Percentiles rank a stretch among this genome's conserved stretches.
These are phyloP conservation scores for Rhizopogon vulgaris DNA, from an alignment of 768 basidiomycete species.

Conservation along the genomic window DNA sequence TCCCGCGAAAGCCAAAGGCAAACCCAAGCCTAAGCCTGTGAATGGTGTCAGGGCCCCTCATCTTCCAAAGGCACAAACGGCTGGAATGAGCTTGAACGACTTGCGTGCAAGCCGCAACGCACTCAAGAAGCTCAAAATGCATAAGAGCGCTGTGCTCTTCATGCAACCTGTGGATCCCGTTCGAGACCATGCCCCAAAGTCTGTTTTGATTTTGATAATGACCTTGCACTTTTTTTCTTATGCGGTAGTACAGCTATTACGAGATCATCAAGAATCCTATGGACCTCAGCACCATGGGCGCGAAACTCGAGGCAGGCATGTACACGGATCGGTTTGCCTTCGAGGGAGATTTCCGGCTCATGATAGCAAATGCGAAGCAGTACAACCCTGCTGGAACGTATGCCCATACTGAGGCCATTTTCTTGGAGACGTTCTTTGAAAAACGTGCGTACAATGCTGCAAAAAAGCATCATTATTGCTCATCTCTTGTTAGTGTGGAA, in stretches of 20 bases:
- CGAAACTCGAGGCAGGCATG: slow-evolving; percentile 80
- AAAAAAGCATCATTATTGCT: background rate
- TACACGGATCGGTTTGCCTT: slow-evolving; percentile 84
- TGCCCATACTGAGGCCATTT: slow-evolving; percentile 69
- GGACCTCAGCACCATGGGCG: slow-evolving; percentile 86
- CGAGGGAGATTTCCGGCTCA: slow-evolving; percentile 79
- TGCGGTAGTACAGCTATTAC: slow-evolving; percentile 60
- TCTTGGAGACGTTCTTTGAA: slow-evolving; percentile 77
- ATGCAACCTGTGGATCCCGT: slow-evolving; percentile 94
- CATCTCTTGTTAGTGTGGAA: slow-evolving; percentile 62
- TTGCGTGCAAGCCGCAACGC: slow-evolving; percentile 68
- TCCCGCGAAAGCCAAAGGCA: slow-evolving; percentile 22
- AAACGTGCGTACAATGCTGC: slow-evolving; percentile 52
- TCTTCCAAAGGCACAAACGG: slow-evolving; percentile 63
- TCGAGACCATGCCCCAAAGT: slow-evolving; percentile 86
- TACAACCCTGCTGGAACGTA: slow-evolving; percentile 75
- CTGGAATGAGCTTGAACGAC: slow-evolving; percentile 75
- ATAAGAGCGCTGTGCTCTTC: slow-evolving; percentile 74
- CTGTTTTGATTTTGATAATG: background rate
- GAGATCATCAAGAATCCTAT: slow-evolving; percentile 88
- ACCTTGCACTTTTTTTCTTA: slow-evolving; percentile 4
- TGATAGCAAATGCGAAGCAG: slow-evolving; percentile 79
- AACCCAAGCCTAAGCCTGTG: slow-evolving; percentile 11
- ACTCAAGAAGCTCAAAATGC: slow-evolving; percentile 69
- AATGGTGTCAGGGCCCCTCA: slow-evolving; percentile 35